A percentile compares a stretch with the other conserved stretches of the same genome.
These are phyloP conservation scores for Moesziomyces parantarcticus DNA, from an alignment of 1,284 basidiomycete species.

Conservation along the genomic window DNA sequence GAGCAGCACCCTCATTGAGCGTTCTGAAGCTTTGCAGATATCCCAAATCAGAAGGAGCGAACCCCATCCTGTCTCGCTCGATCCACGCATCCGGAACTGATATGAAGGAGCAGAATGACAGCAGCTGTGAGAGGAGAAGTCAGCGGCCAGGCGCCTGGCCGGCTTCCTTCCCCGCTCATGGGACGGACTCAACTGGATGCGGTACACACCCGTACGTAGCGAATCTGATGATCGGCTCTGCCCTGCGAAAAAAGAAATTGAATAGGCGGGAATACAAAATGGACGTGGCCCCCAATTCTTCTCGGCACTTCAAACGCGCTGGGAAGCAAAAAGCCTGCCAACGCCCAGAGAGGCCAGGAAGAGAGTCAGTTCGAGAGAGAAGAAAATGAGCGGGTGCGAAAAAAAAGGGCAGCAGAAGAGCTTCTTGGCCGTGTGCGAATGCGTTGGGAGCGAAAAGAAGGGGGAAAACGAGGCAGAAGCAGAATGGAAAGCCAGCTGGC, in stretches of 20 bases:
- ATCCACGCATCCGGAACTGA: slow-evolving; percentile 5
- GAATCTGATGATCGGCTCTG: neutral
- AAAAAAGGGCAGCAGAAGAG: neutral
- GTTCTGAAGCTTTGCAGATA: neutral
- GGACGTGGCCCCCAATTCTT: no score
- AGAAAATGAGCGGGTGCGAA: slow-evolving; percentile 1
- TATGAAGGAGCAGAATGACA: neutral
- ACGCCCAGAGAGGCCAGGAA: neutral
- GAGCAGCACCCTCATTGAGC: no score
- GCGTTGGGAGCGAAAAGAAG: neutral
- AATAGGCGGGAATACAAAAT: neutral
- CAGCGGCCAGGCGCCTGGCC: neutral
- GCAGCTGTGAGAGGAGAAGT: slow-evolving; percentile 1
- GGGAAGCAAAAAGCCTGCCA: no score
- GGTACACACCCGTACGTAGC: neutral
- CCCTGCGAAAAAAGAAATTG: neutral
- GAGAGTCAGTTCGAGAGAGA: slow-evolving; percentile 4
- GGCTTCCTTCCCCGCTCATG: neutral
- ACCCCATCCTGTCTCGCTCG: neutral
- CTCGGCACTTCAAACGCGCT: no score
- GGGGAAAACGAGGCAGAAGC: neutral
- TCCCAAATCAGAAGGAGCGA: neutral
- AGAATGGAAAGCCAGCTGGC: neutral
- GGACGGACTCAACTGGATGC: neutral
- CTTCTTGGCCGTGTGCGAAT: neutral